Base-by-base conservation (phyloP, 2,329 filamentous ascomycete genomes). In the Aspergillus piperis region DNA sequence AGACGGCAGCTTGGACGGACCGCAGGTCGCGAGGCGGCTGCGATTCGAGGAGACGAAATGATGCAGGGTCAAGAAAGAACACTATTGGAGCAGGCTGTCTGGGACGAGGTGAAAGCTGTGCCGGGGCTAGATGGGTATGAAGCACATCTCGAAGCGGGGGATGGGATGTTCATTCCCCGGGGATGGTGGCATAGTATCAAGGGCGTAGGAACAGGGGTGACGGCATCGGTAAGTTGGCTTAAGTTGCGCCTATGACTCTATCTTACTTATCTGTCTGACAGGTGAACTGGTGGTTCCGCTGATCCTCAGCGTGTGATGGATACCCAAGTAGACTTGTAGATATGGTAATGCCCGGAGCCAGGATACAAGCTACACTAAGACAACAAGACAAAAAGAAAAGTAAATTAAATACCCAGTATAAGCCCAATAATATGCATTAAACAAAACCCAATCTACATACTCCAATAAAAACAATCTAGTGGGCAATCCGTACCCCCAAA, bases 101-200 rank as follows among this genome's bases (percentile, higher is more conserved):
- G 94, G 95, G 78, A 75, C 21, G 66, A 70, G 52, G 64, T 68
- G 27, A 69, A 62, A 1, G 64, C 62, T 3, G 71, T 71, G 2
- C 64, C 60, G 7, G 63, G 71, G 2, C 61, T 54, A 19, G 66
- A 69, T 50, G 66, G 78, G 68, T 66, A 74, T 63, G 84, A 91
- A 70, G 85, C 83, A 1, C 72, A 77, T 4, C 71, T 98, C 13
- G 74, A 78, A 0, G 80, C 84, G 3, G 90, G 89, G 0, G 90
- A 95, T 76, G 86, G 83, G 0, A 70, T 96, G 8, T 95, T 91
- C 72, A 91, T 96, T 39, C 92, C 91, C 0, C 85, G 86, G 61
- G 90, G 90, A 1, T 95, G 91, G 90, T 96, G 91, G 91, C 91
- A 96, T 81, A 91, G 89, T 71, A 85, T 96, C 57, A 87, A 84